Conservation (phyloP, 306 rosid genomes). For the Corylus heterophylla region DNA sequence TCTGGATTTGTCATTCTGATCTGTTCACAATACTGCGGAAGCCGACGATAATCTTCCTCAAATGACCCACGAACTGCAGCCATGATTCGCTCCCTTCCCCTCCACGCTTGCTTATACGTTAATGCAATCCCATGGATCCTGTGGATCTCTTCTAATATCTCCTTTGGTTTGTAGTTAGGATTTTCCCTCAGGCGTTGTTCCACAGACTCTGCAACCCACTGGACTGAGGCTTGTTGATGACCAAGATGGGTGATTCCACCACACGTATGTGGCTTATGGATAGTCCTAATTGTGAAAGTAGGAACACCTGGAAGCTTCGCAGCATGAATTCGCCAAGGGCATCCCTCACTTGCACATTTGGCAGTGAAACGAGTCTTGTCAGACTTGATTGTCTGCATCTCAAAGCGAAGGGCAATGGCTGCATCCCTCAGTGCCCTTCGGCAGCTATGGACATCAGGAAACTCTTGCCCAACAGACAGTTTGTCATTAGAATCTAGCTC, state of each 20-base stretch:
- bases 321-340: slow-evolving; percentile 67
- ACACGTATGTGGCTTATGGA: slow-evolving; percentile 48
- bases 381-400: slow-evolving; percentile 50
- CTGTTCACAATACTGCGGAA: slow-evolving; percentile 59
- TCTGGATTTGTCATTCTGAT: slow-evolving; percentile 51
- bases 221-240: slow-evolving; percentile 60
- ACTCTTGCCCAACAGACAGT: slow-evolving; percentile 57
- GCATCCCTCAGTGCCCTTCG: slow-evolving; percentile 62
- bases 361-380: slow-evolving; percentile 61
- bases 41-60: slow-evolving; percentile 52
- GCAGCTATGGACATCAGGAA: slow-evolving; percentile 56
- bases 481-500: slow-evolving; percentile 20
- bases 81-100: slow-evolving; percentile 59
- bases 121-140: slow-evolving; percentile 54
- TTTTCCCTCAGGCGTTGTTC: slow-evolving; percentile 50
- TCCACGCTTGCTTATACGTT: slow-evolving; percentile 53
- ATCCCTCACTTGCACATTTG: slow-evolving; percentile 52
- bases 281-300: slow-evolving; percentile 54
- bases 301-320: slow-evolving; percentile 55
- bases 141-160: slow-evolving; percentile 58
- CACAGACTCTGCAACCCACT: slow-evolving; percentile 57
- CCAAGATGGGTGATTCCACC: slow-evolving; percentile 56
- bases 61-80: slow-evolving; percentile 58
- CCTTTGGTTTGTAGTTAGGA: slow-evolving; percentile 55
- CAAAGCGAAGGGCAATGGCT: slow-evolving; percentile 56